Percentiles rank a stretch among this genome's conserved stretches.
phyloP scores from a whole-genome alignment of 2,329 filamentous ascomycete genomes.

The Cladosporium sp. region DNA sequence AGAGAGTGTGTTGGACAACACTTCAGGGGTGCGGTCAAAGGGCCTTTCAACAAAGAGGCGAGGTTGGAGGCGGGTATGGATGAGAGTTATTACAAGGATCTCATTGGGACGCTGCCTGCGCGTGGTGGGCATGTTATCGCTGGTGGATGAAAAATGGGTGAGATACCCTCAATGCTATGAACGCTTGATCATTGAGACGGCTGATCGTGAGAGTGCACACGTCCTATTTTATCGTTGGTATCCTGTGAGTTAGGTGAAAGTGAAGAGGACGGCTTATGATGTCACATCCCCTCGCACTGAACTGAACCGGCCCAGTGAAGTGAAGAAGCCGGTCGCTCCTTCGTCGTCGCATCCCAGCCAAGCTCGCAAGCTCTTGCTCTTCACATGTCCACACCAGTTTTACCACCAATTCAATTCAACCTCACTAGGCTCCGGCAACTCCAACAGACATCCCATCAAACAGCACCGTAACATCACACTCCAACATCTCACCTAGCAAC shows the following conservation, averaged over 20 bases:
- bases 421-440: not conserved
- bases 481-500: not conserved
- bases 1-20: constrained; percentile 15
- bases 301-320: not conserved
- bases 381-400: not conserved
- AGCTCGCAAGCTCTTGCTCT: not conserved
- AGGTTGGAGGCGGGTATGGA: constrained; percentile 21
- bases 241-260: not conserved
- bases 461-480: not conserved
- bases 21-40: constrained; percentile 21
- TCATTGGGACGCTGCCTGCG: constrained; percentile 13
- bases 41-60: constrained; percentile 22
- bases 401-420: not conserved
- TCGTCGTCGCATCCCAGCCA: not conserved
- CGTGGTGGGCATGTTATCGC: constrained; percentile 20
- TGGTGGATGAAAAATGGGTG: constrained; percentile 13
- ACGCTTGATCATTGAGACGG: not conserved
- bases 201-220: not conserved
- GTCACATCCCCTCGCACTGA: not conserved
- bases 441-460: not conserved
- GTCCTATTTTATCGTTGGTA: not conserved
- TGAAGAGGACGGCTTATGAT: not conserved
- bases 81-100: constrained; percentile 20
- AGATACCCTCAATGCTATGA: not conserved
- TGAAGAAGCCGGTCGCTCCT: not conserved